phyloP scores from a whole-genome alignment of 2,329 filamentous ascomycete genomes.

The Colletotrichum musae region DNA sequence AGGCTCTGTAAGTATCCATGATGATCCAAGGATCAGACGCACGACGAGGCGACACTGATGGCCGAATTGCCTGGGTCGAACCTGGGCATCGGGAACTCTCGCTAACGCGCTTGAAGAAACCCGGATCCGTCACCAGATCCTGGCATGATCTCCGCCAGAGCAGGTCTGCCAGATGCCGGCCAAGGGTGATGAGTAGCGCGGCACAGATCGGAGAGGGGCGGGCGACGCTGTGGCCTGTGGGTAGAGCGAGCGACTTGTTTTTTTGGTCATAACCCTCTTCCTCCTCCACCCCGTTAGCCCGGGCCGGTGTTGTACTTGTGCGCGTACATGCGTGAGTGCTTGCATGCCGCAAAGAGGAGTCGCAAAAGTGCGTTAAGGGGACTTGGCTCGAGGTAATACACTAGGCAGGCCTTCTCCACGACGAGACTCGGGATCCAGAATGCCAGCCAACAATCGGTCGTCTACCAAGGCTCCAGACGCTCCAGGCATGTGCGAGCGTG shows the following conservation, averaged over 20 bases:
- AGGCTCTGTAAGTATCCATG: too few relatives aligned
- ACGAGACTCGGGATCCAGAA: conserved; percentile 6
- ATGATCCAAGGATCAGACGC: not conserved
- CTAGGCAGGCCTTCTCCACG: conserved; percentile 1
- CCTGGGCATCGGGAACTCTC: conserved; percentile 40
- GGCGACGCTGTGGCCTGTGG: conserved; percentile 6
- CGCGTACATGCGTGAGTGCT: not conserved
- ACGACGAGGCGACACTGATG: conserved; percentile 3
- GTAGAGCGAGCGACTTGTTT: conserved; percentile 3
- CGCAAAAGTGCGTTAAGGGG: conserved; percentile 1
- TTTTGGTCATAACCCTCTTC: not conserved
- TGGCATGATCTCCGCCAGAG: conserved; percentile 38
- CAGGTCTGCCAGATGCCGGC: conserved; percentile 35
- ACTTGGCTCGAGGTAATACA: conserved; percentile 6
- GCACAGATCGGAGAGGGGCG: conserved; percentile 37
- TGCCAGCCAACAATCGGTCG: conserved; percentile 12
- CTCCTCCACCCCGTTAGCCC: not conserved
- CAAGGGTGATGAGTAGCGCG: conserved; percentile 32
- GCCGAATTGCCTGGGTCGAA: conserved; percentile 34
- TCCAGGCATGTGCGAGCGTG: conserved; percentile 1
- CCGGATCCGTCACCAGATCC: conserved; percentile 40
- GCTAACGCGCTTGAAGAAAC: conserved; percentile 35
- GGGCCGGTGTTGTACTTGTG: not conserved
- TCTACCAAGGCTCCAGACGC: not conserved
- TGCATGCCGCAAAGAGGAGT: not conserved